These are phyloP conservation scores for Sporisorium graminicola DNA, from an alignment of 1,284 basidiomycete genomes.

Conservation along the genomic window DNA sequence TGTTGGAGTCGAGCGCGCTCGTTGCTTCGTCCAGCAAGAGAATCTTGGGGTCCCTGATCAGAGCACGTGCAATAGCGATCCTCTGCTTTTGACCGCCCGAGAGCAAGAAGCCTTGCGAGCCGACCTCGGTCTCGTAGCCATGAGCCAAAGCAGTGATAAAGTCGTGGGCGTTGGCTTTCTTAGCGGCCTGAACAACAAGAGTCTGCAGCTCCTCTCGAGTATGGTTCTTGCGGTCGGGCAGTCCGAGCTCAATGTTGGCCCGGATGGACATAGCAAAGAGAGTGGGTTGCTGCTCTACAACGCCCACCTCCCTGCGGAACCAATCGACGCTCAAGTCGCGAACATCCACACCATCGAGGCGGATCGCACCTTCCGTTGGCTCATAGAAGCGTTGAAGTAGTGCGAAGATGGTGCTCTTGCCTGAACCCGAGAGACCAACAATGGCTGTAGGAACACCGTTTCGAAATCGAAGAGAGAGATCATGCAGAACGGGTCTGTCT, in stretches of 20 bases:
- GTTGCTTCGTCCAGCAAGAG: conserved; percentile 76
- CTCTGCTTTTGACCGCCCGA: conserved; percentile 41
- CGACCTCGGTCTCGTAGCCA: conserved; percentile 42
- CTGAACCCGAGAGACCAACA: conserved; percentile 72
- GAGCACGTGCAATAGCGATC: conserved; percentile 42
- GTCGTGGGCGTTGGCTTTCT: conserved; percentile 48
- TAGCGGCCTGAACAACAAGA: conserved; percentile 36
- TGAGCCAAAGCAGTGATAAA: conserved; percentile 32
- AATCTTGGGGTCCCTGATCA: conserved; percentile 44
- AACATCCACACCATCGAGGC: conserved; percentile 82
- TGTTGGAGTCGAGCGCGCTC: conserved; percentile 84
- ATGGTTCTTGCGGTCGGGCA: conserved; percentile 36
- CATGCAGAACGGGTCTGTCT: conserved; percentile 84
- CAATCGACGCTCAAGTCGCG: conserved; percentile 77
- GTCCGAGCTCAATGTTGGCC: conserved; percentile 66
- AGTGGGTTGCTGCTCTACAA: conserved; percentile 91
- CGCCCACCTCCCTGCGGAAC: conserved; percentile 68
- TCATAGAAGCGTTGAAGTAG: conserved; percentile 72
- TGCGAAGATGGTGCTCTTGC: conserved; percentile 63
- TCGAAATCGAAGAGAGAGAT: conserved; percentile 71
- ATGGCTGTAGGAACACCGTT: conserved; percentile 53
- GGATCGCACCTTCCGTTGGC: conserved; percentile 78
- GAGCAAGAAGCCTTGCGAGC: conserved; percentile 36
- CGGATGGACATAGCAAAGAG: conserved; percentile 76
- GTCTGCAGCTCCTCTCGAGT: conserved; percentile 75